Evolutionary conservation across 495 filamentous ascomycete genomes (phyloP).

Genomic region (Penicillium canescens): DNA sequence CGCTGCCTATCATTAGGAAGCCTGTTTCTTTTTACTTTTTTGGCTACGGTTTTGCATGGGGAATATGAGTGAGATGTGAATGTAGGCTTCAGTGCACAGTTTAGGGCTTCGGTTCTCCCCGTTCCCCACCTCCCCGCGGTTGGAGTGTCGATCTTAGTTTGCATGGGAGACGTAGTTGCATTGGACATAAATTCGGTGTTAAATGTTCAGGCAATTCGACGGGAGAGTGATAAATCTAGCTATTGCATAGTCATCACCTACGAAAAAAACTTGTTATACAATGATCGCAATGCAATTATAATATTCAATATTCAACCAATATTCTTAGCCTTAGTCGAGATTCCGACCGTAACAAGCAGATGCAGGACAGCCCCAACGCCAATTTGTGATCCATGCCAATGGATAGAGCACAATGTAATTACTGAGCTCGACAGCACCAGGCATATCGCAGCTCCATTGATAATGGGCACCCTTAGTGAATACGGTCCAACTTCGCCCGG

Average conservation of each 20-base stretch:
- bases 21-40: constrained; percentile 27
- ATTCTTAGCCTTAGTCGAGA: not conserved
- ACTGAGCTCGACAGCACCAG: constrained; percentile 34
- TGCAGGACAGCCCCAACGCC: constrained; percentile 22
- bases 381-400: constrained; percentile 15
- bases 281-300: constrained; percentile 9
- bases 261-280: not conserved
- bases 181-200: too few species aligned
- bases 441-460: constrained; percentile 27
- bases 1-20: constrained; percentile 56
- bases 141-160: constrained; percentile 4
- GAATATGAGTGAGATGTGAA: not conserved
- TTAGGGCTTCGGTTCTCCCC: constrained; percentile 8
- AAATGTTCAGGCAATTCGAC: too few species aligned
- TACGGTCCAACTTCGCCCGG: constrained; percentile 62
- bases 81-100: not conserved
- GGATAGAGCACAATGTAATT: constrained; percentile 12
- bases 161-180: not conserved
- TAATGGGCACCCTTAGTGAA: constrained; percentile 38
- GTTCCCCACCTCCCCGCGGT: constrained; percentile 11
- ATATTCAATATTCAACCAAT: constrained; percentile 3
- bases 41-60: too few species aligned
- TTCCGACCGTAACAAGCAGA: constrained; percentile 1
- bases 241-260: too few species aligned
- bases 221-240: too few species aligned